phyloP scores from a whole-genome alignment of 768 basidiomycete species.

The Candolleomyces aberdarensis region DNA sequence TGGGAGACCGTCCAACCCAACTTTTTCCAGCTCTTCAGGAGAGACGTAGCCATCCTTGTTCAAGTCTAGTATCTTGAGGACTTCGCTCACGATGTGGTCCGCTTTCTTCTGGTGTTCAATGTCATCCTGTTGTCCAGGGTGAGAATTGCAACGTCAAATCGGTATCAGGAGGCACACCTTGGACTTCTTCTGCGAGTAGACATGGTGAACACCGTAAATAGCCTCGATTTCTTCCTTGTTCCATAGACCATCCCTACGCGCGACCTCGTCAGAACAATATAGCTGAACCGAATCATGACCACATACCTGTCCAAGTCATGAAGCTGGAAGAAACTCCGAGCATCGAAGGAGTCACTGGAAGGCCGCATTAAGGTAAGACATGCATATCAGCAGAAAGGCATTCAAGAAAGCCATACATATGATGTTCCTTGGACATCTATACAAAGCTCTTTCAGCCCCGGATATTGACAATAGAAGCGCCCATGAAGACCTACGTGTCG shows the following conservation, averaged over 20 bases:
- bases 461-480: background rate
- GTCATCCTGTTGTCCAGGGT: constrained; percentile 49
- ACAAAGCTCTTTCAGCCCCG: constrained; percentile 4
- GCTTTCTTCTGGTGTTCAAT: constrained; percentile 81
- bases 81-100: constrained; percentile 65
- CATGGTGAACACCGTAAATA: constrained; percentile 93
- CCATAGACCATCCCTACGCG: constrained; percentile 71
- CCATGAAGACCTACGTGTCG: constrained; percentile 70
- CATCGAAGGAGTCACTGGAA: constrained; percentile 74
- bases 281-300: background rate
- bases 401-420: constrained; percentile 53
- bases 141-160: background rate
- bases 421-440: constrained; percentile 88
- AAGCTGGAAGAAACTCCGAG: constrained; percentile 88
- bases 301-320: constrained; percentile 86
- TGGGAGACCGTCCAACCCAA: constrained; percentile 74
- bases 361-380: constrained; percentile 4
- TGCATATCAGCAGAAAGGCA: background rate
- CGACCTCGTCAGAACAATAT: constrained; percentile 1
- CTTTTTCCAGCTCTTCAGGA: constrained; percentile 65
- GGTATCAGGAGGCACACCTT: constrained; percentile 38
- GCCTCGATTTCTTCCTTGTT: constrained; percentile 89
- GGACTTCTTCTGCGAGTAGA: constrained; percentile 80
- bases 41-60: constrained; percentile 69
- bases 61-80: constrained; percentile 71